Conservation (phyloP, 305 asterid genomes). For the Fraxinus angustifolia region DNA sequence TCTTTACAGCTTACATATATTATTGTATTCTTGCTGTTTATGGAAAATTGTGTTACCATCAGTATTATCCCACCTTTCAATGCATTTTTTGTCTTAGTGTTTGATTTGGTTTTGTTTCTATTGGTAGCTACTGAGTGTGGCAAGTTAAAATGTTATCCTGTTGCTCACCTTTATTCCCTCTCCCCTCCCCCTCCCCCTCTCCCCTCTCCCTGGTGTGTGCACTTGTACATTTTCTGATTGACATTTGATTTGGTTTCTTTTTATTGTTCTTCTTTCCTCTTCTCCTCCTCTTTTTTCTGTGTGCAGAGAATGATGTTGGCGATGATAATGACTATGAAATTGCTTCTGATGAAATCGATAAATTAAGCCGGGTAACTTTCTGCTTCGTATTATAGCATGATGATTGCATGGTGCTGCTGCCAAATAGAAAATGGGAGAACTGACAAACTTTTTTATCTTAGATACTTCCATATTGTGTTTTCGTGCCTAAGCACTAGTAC, state of each 20-base stretch:
- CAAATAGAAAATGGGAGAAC: not conserved
- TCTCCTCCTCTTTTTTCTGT: not conserved
- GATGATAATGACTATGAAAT: slow-evolving; percentile 24
- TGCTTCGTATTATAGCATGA: not conserved
- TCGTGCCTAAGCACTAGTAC: not conserved
- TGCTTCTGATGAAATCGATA: slow-evolving; percentile 21
- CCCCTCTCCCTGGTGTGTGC: not conserved
- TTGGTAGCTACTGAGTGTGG: slow-evolving; percentile 3
- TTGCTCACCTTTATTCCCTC: not conserved
- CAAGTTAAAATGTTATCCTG: slow-evolving; percentile 7
- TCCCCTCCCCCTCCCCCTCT: not conserved
- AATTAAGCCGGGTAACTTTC: slow-evolving; percentile 25
- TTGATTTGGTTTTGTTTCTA: slow-evolving; percentile 10
- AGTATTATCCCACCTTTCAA: not conserved
- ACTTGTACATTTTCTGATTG: not conserved
- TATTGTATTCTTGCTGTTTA: not conserved
- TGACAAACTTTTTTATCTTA: not conserved
- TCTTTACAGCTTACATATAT: slow-evolving; percentile 5
- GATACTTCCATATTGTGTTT: not conserved
- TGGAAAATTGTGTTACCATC: slow-evolving; percentile 5
- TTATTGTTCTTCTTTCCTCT: not conserved
- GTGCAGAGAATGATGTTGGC: slow-evolving; percentile 42
- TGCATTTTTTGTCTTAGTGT: not conserved
- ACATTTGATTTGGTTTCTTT: not conserved
- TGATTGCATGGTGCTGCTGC: not conserved